A percentile compares a stretch with the other conserved stretches of the same genome.
These are phyloP conservation scores for Bruguiera hainesii DNA, from an alignment of 441 rosid species.

Conservation along the genomic window DNA sequence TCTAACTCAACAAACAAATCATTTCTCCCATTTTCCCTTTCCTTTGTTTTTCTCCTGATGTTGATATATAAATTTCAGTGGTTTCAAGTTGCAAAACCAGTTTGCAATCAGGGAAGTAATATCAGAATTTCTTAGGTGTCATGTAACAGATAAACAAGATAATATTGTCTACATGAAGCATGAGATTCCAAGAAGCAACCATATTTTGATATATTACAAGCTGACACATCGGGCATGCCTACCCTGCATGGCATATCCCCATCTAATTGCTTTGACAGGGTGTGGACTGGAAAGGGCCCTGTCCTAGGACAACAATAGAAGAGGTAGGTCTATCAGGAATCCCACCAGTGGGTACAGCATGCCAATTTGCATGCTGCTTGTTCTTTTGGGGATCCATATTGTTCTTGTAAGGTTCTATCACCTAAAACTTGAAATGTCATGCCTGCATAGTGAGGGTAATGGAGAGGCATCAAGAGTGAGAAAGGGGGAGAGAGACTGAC, in stretches of 20 bases:
- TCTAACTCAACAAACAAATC: neutral
- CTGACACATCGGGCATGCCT: neutral
- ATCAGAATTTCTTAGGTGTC: neutral
- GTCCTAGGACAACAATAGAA: too few relatives aligned
- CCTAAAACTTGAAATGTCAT: too few relatives aligned
- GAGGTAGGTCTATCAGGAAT: too few relatives aligned
- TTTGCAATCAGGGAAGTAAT: neutral
- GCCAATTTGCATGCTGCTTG: too few relatives aligned
- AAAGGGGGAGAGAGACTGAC: neutral
- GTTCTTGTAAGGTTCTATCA: too few relatives aligned
- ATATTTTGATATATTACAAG: neutral
- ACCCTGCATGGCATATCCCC: neutral
- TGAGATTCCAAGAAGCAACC: constrained; percentile 1
- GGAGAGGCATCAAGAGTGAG: too few relatives aligned
- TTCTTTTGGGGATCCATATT: too few relatives aligned
- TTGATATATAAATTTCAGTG: neutral
- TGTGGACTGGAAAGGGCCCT: too few relatives aligned
- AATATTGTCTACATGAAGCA: neutral
- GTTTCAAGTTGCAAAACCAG: neutral
- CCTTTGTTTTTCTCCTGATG: neutral
- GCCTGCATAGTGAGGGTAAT: too few relatives aligned
- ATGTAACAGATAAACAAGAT: neutral
- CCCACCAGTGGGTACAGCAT: too few relatives aligned
- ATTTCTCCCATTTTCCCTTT: neutral
- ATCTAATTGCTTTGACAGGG: neutral